Base-by-base conservation (phyloP, 1,284 basidiomycete species). In the Rhodotorula sp. region DNA sequence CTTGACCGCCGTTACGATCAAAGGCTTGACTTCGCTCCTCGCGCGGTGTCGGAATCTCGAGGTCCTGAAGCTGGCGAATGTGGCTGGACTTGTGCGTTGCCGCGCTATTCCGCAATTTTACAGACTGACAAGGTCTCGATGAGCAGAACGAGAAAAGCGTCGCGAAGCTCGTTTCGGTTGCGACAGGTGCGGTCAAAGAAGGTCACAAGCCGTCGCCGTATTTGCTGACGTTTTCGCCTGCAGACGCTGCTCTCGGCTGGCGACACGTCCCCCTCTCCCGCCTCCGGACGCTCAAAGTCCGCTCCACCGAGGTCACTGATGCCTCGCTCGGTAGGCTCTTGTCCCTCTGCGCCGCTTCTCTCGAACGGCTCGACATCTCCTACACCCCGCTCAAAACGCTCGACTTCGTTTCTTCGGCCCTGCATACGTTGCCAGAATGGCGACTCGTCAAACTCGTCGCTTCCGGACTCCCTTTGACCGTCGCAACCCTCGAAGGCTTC, bases 301-400 rank as follows among this genome's bases (percentile, higher is more conserved):
- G 74, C 22, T 68, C 70, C 4, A 78, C 77, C 29, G 69, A 74
- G 44, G 20, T 76, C 19, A 70, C 71, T 22, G 77, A 77, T 51
- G 51, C 67, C 30, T 70, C 71, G 2, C 65, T 78, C 56, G 71
- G 73, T 46, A 68, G 75, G 8, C 56, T 77, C 4, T 66, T 78
- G 32, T 52, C 71, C 2, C 70, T 77, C 51, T 76, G 76, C 67
- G 56, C 71, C 4, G 56, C 68, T 7, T 60, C 73, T 15, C 64
- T 78, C 46, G 47, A 57, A 2, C 67, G 59, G 4, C 77, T 78
- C 68, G 77, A 78, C 64, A 69, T 78, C 36, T 77, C 77, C 20
- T 76, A 67, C 66, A 74, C 76, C 5, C 44, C 49, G 19, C 65
- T 75, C 54, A 67, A 70, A 30, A 68, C 70, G 2, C 73, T 78